A percentile compares a stretch with the other conserved stretches of the same genome.
These are phyloP conservation scores for Phragmites australis DNA, from an alignment of 176 grass and related monocot genomes.

Conservation along the genomic window DNA sequence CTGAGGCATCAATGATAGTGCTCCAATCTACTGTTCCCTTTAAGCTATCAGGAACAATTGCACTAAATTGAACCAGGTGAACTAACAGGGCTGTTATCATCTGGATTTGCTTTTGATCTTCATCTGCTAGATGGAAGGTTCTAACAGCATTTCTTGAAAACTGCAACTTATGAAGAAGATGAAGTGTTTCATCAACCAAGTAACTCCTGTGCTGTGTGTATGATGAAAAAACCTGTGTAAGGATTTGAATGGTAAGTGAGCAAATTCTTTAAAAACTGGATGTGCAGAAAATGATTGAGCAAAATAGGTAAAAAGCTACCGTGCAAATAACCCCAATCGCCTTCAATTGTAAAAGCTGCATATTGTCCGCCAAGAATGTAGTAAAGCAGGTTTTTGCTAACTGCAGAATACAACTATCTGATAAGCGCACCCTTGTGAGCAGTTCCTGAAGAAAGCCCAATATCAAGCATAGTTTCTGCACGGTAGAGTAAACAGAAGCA, in stretches of 20 bases:
- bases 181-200: constrained; percentile 94
- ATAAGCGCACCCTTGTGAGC: constrained; percentile 68
- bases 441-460: constrained; percentile 93
- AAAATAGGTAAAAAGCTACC: constrained; percentile 49
- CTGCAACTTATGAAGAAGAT: constrained; percentile 90
- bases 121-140: constrained; percentile 90
- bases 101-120: constrained; percentile 98
- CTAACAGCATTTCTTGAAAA: constrained; percentile 85
- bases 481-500: constrained; percentile 58
- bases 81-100: constrained; percentile 96
- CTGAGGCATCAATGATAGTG: constrained; percentile 66
- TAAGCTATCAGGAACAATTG: constrained; percentile 78
- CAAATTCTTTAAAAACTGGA: constrained; percentile 42
- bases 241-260: constrained; percentile 37
- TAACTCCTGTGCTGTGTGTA: constrained; percentile 84
- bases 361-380: constrained; percentile 93
- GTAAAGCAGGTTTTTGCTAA: constrained; percentile 98
- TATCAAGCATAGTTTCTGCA: constrained; percentile 97
- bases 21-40: constrained; percentile 76
- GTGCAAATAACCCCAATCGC: constrained; percentile 81
- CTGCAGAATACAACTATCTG: constrained; percentile 95
- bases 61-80: constrained; percentile 96
- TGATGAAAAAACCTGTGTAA: constrained; percentile 78
- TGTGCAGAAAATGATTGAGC: constrained; percentile 35
- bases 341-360: constrained; percentile 96